Evolutionary conservation across 805 yeast genomes (phyloP), one percentile per base, ranked within the genome.

Genomic region (Kluyveromyces starmeri): DNA sequence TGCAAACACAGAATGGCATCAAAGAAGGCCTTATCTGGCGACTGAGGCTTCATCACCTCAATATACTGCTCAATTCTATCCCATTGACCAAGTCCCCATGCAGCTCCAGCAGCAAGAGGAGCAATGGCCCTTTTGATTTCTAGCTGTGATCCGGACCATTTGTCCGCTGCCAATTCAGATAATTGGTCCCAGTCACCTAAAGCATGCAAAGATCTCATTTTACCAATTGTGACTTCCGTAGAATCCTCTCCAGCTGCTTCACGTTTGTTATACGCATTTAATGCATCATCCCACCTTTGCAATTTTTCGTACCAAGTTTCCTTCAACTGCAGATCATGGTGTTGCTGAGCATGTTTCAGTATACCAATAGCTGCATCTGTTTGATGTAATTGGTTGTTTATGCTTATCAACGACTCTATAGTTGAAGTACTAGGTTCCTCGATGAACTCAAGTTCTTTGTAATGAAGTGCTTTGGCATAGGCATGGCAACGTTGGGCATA

Each of bases 11-110:
- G 61, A 47, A 94, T 82, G 1, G 98, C 95, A 50, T 85, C 83
- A 66, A 89, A 92, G 57, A 92, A 94, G 2, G 96, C 89, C 39
- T 86, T 76, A 52, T 92, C 97, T 0, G 97, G 96, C 2, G 96
- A 83, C 41, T 85, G 95, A 2, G 75, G 65, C 45, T 84, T 84
- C 94, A 92, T 86, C 2, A 83, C 95, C 44, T 75, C 66, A 37
- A 89, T 88, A 48, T 86, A 92, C 6, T 82, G 73, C 49, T 84
- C 96, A 86, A 94, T 88, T 48, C 83, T 70, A 45, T 86, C 96
- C 98, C 98, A 94, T 51, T 84, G 92, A 2, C 89, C 89, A 27
- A 94, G 65, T 11, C 97, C 96, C 98, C 98, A 92, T 1, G 97
- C 85, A 1, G 98, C 96, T 2, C 97, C 96, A 0, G 98, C 98